These are phyloP conservation scores for Globisporangium iwayamae DNA, from an alignment of 352 stramenopile species.

Conservation along the genomic window DNA sequence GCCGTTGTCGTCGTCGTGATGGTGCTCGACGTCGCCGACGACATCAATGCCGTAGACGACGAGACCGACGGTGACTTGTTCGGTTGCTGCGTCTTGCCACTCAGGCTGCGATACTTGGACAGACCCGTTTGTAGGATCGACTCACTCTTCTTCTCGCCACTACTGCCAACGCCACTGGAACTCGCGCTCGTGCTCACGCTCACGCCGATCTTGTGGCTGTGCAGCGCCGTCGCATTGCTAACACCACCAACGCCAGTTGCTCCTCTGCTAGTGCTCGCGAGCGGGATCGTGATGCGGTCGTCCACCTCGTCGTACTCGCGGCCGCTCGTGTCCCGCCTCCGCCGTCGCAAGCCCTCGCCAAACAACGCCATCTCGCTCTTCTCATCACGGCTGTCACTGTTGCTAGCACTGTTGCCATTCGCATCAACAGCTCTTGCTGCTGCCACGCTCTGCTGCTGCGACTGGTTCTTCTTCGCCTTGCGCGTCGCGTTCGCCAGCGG, in stretches of 20 bases:
- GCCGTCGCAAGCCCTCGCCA: conserved; percentile 16
- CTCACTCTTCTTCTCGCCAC: conserved; percentile 17
- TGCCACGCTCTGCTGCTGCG: neutral
- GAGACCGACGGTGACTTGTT: neutral
- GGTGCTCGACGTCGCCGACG: conserved; percentile 1
- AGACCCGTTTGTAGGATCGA: conserved; percentile 53
- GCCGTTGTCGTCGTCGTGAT: conserved; percentile 12
- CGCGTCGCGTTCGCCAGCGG: neutral
- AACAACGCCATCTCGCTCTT: neutral
- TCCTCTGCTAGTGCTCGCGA: conserved; percentile 33
- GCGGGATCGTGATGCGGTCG: conserved; percentile 68
- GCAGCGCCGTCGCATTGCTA: neutral
- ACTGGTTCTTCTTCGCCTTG: conserved; percentile 9
- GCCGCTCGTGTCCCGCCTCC: conserved; percentile 1
- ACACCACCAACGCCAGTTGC: conserved; percentile 22
- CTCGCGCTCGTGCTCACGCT: neutral
- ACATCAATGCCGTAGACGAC: neutral
- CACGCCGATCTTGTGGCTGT: conserved; percentile 9
- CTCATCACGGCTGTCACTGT: neutral
- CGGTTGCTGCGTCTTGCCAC: conserved; percentile 3
- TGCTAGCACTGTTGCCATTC: neutral
- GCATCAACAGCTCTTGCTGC: neutral
- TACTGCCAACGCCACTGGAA: neutral
- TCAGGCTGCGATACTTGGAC: conserved; percentile 61
- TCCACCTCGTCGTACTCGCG: conserved; percentile 53